A percentile compares a stretch with the other conserved stretches of the same genome.
Evolutionary conservation across 2,329 filamentous ascomycete genomes (phyloP).

Genomic region (Monosporascus sp.): DNA sequence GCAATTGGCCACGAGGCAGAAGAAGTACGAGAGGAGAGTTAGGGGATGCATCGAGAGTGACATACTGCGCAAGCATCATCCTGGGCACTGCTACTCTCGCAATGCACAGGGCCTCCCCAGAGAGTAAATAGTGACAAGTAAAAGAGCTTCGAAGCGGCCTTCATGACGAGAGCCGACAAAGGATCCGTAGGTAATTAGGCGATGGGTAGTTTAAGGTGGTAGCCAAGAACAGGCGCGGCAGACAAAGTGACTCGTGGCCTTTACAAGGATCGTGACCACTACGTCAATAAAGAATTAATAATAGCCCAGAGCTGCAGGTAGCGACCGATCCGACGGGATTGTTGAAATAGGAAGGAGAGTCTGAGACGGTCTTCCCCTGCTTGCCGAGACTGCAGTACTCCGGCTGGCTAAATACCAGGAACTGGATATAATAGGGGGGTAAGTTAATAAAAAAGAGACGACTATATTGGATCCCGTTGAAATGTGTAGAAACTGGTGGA

Average conservation of each 20-base stretch:
- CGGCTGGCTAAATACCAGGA: too few species aligned
- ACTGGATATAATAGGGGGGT: too few species aligned
- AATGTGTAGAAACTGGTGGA: too few species aligned
- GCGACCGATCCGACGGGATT: too few species aligned
- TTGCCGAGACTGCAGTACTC: too few species aligned
- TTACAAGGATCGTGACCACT: neutral
- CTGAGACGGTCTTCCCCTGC: too few species aligned
- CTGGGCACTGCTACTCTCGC: slow-evolving; percentile 33
- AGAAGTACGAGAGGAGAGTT: slow-evolving; percentile 9
- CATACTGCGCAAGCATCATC: slow-evolving; percentile 49
- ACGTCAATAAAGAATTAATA: too few species aligned
- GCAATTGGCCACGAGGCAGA: slow-evolving; percentile 14
- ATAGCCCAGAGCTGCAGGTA: too few species aligned
- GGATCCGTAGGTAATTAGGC: neutral
- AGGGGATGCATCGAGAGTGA: slow-evolving; percentile 18
- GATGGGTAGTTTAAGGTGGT: neutral
- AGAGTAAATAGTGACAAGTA: slow-evolving; percentile 52
- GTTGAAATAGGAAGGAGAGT: too few species aligned
- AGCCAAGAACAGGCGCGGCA: neutral
- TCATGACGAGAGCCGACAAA: slow-evolving; percentile 35
- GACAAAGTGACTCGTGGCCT: neutral
- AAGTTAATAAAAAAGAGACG: too few species aligned
- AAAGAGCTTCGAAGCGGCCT: slow-evolving; percentile 47
- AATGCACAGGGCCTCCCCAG: slow-evolving; percentile 43
- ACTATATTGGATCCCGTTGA: too few species aligned